Conservation (phyloP, 2,329 filamentous ascomycete genomes). For the Colletotrichum liaoningense region DNA sequence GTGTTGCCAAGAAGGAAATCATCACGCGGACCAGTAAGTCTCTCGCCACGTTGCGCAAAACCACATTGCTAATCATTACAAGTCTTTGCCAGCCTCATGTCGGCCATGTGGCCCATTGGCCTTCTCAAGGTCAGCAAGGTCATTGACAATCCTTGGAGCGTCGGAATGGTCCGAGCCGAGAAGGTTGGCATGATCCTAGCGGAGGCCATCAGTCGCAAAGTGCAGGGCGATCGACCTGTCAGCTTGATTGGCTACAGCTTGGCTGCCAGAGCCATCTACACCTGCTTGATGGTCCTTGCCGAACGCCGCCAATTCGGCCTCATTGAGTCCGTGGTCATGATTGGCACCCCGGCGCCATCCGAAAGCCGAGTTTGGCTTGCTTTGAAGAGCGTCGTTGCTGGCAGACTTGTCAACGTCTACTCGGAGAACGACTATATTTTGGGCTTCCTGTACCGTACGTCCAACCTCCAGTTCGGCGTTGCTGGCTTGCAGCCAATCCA, state of each 20-base stretch:
- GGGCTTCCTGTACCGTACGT: conserved; percentile 87
- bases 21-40: conserved; percentile 58
- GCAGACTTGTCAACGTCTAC: conserved; percentile 90
- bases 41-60: neutral
- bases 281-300: conserved; percentile 82
- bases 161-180: conserved; percentile 80
- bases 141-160: conserved; percentile 84
- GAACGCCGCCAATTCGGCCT: conserved; percentile 86
- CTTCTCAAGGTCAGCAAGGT: conserved; percentile 78
- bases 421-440: conserved; percentile 90
- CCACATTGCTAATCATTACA: neutral
- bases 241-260: conserved; percentile 86
- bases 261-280: conserved; percentile 85
- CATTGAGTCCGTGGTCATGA: conserved; percentile 86
- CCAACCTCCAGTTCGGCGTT: conserved; percentile 84
- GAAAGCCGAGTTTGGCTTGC: conserved; percentile 79
- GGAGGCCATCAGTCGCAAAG: conserved; percentile 83
- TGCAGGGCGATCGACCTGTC: conserved; percentile 84
- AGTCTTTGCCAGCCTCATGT: conserved; percentile 68
- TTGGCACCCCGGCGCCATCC: conserved; percentile 84
- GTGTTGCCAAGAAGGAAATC: conserved; percentile 68
- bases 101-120: conserved; percentile 70
- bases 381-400: conserved; percentile 82
- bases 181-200: conserved; percentile 79
- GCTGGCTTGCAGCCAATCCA: conserved; percentile 83